Base-by-base conservation (phyloP, 2,329 filamentous ascomycete species). In the Mycosphaerelloides madeirae region DNA sequence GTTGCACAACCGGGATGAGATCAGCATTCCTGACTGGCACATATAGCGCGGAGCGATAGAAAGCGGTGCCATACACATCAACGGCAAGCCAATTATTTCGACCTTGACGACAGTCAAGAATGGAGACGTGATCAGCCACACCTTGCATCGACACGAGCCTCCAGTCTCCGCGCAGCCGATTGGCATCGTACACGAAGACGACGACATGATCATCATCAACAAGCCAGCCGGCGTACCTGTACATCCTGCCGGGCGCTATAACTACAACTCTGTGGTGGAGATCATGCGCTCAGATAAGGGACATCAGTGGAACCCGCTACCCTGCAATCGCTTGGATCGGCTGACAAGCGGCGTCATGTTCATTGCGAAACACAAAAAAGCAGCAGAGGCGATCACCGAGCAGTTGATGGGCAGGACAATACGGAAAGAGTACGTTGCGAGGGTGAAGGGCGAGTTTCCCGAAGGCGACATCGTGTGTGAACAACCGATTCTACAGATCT, bases 281-380 rank as follows among this genome's bases (percentile, higher is more conserved):
- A 95, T 98, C 55, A 84, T 98, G 79, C 83, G 86, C 56, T 80
- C 86, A 2, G 85, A 95, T 61, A 68, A 80, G 29, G 74, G 75
- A 22, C 68, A 74, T 42, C 66, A 69, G 11, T 84, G 74, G 65
- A 75, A 81, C 46, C 80, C 81, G 1, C 65, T 81, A 43, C 81
- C 93, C 0, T 97, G 91, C 70, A 95, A 98, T 61, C 77, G 93
- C n/a, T 79, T 98, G 20, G 93, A 98, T 64, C 77, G 93, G 41
- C 71, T 98, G 58, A 98, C 93, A 0, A 95, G 88, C 57, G 93
- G 93, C 38, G 86, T 98, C 63, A 97, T 98, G 91, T 98, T 98
- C 66, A 83, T 98, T 57, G 93, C 85, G 20, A 98, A 98, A 69
- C 82, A 87, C 52, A 76, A 83, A 29, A 79, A 81, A 59, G 87